Conservation (phyloP, 2,329 filamentous ascomycete genomes). For the Alternaria panax region DNA sequence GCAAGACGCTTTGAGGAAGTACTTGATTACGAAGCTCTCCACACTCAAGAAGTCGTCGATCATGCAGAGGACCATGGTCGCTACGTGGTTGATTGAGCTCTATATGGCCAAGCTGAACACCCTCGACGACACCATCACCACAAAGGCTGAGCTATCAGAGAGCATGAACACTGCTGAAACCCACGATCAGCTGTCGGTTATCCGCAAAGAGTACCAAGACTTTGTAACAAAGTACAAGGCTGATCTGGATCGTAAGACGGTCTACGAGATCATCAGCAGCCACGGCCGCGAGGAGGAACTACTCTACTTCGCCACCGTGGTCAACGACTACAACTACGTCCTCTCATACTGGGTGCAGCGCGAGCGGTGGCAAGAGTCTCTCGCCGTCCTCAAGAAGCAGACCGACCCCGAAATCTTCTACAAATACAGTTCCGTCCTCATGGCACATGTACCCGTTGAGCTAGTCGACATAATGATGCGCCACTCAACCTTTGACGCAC, state of each 20-base stretch:
- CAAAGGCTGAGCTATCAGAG: conserved; percentile 81
- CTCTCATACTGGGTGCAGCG: conserved; percentile 97
- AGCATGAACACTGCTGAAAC: conserved; percentile 74
- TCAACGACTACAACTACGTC: conserved; percentile 94
- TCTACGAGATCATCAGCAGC: conserved; percentile 94
- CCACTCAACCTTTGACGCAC: conserved; percentile 82
- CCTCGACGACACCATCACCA: conserved; percentile 91
- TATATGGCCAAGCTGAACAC: conserved; percentile 98
- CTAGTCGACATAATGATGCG: conserved; percentile 96
- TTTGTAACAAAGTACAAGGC: conserved; percentile 85
- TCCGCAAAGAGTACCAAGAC: conserved; percentile 83
- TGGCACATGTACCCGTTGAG: conserved; percentile 84
- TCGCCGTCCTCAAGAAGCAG: conserved; percentile 90
- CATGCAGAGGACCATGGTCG: conserved; percentile 96
- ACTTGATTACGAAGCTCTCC: conserved; percentile 82
- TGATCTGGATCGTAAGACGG: conserved; percentile 89
- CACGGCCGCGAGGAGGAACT: conserved; percentile 94
- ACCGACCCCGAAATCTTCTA: conserved; percentile 94
- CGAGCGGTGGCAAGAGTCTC: conserved; percentile 86
- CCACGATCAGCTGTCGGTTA: conserved; percentile 71
- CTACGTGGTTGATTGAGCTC: conserved; percentile 92
- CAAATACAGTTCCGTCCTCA: conserved; percentile 94
- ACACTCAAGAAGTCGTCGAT: conserved; percentile 80
- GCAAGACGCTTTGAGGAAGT: conserved; percentile 88
- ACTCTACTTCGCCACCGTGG: conserved; percentile 84